Base-by-base conservation (phyloP, 306 rosid species). In the Sophora flavescens region DNA sequence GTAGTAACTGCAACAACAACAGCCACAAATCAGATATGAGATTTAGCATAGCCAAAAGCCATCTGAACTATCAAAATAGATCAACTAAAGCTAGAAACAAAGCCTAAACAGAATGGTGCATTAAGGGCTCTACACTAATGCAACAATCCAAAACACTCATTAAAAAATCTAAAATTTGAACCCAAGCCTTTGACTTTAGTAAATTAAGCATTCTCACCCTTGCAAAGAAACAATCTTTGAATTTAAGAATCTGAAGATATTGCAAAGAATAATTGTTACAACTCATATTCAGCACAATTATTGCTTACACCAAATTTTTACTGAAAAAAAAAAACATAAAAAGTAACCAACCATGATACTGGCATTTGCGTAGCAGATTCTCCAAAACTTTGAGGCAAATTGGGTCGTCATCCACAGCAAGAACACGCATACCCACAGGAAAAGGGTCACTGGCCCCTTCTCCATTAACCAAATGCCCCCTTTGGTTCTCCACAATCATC, bases 331-430 rank as follows among this genome's bases (percentile, higher is more conserved):
- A 5, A 50, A 12, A 50, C 15, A 50, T 12, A 50, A 63, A 63
- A 28, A 22, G 56, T 1, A 80, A 87, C 86, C 13, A 77, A 95
- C 98, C 98, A 2, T 87, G 93, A 71, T 95, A 95, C 28, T 88
- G 86, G 92, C 98, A 95, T 85, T 86, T 87, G 39, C 87, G 91
- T 77, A 95, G 98, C 58, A 95, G 87, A 54, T 6, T 80, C 28
- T 89, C 97, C 75, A 92, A 68, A n/a, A 90, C 66, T 82, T 78
- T 95, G 71, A 95, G 96, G 76, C 97, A 95, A 83, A 63, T 83
- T 68, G 92, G 97, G 84, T 95, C 84, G 62, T 95, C 98, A 38
- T 95, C 98, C 18, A 92, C 98, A 5, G 98, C 98, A 18, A 95
- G 90, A 83, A 95, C 97, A 26, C 97, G 84, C 98, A 95, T 95